A percentile compares a stretch with the other conserved stretches of the same genome.
phyloP scores from a whole-genome alignment of 495 filamentous ascomycete genomes.

The Bacidia gigantensis region DNA sequence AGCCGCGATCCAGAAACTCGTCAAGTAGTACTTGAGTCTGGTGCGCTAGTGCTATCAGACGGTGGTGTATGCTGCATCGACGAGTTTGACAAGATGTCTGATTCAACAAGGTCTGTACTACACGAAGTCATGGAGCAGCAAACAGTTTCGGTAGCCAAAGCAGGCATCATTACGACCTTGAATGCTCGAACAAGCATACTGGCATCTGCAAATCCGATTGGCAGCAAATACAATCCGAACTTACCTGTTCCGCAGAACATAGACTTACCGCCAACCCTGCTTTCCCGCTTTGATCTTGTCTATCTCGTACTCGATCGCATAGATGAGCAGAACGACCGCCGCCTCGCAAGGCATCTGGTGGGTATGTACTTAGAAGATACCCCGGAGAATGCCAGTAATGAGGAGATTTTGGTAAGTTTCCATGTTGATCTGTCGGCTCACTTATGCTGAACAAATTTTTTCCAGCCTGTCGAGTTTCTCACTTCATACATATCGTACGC shows the following conservation, averaged over 20 bases:
- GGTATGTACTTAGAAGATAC: conserved; percentile 95
- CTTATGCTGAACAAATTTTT: neutral
- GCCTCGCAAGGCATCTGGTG: conserved; percentile 80
- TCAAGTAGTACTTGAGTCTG: conserved; percentile 91
- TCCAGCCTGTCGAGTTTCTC: conserved; percentile 83
- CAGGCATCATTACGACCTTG: conserved; percentile 94
- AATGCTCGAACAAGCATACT: conserved; percentile 91
- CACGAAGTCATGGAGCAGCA: conserved; percentile 99
- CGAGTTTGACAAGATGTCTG: conserved; percentile 99
- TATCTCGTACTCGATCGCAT: conserved; percentile 90
- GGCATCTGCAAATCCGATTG: conserved; percentile 94
- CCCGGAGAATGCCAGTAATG: conserved; percentile 64
- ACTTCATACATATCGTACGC: conserved; percentile 97
- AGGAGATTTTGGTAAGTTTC: conserved; percentile 64
- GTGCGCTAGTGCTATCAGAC: conserved; percentile 87
- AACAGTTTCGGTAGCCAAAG: conserved; percentile 96
- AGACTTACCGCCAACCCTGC: conserved; percentile 84
- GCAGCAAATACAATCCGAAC: conserved; percentile 91
- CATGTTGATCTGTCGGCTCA: conserved; percentile 1
- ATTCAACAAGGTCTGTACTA: conserved; percentile 84
- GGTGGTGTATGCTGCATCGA: conserved; percentile 98
- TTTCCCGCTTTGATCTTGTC: conserved; percentile 92
- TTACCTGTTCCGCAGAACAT: conserved; percentile 96
- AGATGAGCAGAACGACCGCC: conserved; percentile 76
- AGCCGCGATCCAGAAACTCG: conserved; percentile 90